Evolutionary conservation across 352 stramenopile genomes (phyloP).

Genomic region (Phytophthora palmivora): DNA sequence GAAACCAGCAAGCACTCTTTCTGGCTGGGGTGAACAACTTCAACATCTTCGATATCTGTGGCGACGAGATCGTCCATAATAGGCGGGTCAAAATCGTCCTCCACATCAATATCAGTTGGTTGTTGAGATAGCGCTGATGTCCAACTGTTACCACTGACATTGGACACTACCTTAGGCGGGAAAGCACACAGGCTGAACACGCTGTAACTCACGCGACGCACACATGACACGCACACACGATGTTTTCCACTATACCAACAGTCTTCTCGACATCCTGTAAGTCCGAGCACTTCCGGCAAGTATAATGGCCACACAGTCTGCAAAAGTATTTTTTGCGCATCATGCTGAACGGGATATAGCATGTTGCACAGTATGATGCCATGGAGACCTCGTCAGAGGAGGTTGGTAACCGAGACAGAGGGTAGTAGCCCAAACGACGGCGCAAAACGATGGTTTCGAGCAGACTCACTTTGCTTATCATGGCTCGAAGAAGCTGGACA

Average conservation of each 20-base stretch:
- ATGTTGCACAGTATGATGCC: constrained; percentile 52
- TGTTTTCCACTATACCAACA: constrained; percentile 47
- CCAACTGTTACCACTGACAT: constrained; percentile 37
- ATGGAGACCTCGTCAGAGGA: constrained; percentile 29
- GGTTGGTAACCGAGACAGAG: constrained; percentile 36
- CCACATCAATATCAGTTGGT: constrained; percentile 18
- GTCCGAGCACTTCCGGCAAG: constrained; percentile 60
- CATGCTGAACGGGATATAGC: constrained; percentile 52
- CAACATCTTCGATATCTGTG: constrained; percentile 48
- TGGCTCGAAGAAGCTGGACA: constrained; percentile 55
- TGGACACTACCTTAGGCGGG: constrained; percentile 30
- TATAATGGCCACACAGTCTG: constrained; percentile 60
- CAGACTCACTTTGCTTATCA: constrained; percentile 49
- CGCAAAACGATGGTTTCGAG: constrained; percentile 56
- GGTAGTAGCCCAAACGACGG: constrained; percentile 60
- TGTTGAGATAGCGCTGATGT: constrained; percentile 21
- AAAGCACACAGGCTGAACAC: constrained; percentile 50
- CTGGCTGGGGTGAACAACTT: constrained; percentile 31
- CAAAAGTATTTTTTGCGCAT: constrained; percentile 63
- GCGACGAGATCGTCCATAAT: constrained; percentile 48
- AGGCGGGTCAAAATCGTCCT: constrained; percentile 35
- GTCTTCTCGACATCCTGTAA: constrained; percentile 56
- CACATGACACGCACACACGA: constrained; percentile 58
- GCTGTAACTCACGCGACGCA: constrained; percentile 56
- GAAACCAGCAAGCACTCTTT: constrained; percentile 24